Conservation (phyloP, 2,329 filamentous ascomycete species). For the Malbranchea cinnamomea region DNA sequence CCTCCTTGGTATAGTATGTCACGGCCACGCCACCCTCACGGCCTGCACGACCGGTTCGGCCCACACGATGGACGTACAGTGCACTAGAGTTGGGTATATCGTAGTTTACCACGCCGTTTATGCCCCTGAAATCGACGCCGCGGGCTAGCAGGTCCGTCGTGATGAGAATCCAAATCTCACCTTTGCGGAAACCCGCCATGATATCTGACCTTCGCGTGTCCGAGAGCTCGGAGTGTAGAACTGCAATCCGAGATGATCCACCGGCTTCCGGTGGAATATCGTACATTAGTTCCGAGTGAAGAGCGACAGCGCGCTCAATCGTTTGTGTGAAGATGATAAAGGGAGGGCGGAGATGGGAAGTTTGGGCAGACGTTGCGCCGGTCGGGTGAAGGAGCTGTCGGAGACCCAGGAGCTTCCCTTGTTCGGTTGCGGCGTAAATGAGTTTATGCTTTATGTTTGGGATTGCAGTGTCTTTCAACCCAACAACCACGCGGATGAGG, state of each 20-base stretch:
- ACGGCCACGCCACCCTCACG: conserved; percentile 77
- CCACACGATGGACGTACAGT: conserved; percentile 83
- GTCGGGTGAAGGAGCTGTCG: conserved; percentile 76
- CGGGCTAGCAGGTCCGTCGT: conserved; percentile 88
- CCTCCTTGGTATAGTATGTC: conserved; percentile 90
- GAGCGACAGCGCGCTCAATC: conserved; percentile 72
- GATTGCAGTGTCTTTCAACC: conserved; percentile 86
- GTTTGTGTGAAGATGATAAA: conserved; percentile 96
- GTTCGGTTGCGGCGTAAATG: conserved; percentile 79
- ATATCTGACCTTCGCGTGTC: conserved; percentile 61
- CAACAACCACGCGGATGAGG: conserved; percentile 78
- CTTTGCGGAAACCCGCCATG: conserved; percentile 79
- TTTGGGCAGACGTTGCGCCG: conserved; percentile 33
- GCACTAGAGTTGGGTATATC: conserved; percentile 87
- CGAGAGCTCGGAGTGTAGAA: conserved; percentile 75
- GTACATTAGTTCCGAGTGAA: conserved; percentile 82
- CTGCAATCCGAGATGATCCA: conserved; percentile 68
- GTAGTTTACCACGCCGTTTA: conserved; percentile 95
- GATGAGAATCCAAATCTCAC: conserved; percentile 91
- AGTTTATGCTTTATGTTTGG: conserved; percentile 84
- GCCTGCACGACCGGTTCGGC: conserved; percentile 77
- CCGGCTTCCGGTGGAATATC: conserved; percentile 85
- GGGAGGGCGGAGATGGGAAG: conserved; percentile 55
- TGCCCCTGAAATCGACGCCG: conserved; percentile 84
- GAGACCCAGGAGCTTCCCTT: conserved; percentile 81